phyloP scores from a whole-genome alignment of 805 yeast species.

The Ogataea ganodermae region DNA sequence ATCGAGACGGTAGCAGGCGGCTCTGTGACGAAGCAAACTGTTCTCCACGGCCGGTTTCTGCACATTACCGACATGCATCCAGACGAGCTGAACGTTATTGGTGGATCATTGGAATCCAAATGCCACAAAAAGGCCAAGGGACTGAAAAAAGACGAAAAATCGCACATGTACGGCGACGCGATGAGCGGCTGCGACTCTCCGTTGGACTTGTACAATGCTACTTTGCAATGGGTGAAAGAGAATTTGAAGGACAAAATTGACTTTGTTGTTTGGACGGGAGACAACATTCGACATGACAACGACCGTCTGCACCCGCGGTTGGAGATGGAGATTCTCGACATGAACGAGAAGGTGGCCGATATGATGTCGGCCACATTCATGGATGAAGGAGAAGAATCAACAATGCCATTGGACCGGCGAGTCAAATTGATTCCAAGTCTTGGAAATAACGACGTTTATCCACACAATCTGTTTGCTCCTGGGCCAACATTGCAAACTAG shows the following conservation, averaged over 20 bases:
- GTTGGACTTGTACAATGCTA: constrained; percentile 55
- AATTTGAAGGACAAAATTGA: constrained; percentile 76
- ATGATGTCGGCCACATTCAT: constrained; percentile 54
- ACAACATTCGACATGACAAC: constrained; percentile 81
- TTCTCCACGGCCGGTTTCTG: constrained; percentile 73
- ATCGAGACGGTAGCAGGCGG: constrained; percentile 23
- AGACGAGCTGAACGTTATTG: constrained; percentile 62
- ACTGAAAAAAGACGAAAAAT: constrained; percentile 42
- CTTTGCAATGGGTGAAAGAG: constrained; percentile 65
- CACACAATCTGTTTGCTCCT: constrained; percentile 80
- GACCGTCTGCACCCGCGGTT: constrained; percentile 75
- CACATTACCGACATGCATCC: constrained; percentile 90
- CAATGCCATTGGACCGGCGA: constrained; percentile 32
- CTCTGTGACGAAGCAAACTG: constrained; percentile 18
- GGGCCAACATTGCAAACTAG: constrained; percentile 90
- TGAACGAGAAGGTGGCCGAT: constrained; percentile 60
- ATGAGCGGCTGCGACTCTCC: constrained; percentile 80
- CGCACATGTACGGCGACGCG: constrained; percentile 75
- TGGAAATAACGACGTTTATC: constrained; percentile 88
- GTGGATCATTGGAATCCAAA: constrained; percentile 46
- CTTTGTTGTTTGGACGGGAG: constrained; percentile 90
- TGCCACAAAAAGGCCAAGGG: constrained; percentile 56
- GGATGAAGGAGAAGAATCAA: constrained; percentile 41
- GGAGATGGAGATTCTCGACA: constrained; percentile 66
- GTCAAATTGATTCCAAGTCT: constrained; percentile 63